Conservation (phyloP, 768 basidiomycete species). For the Collybiopsis luxurians region DNA sequence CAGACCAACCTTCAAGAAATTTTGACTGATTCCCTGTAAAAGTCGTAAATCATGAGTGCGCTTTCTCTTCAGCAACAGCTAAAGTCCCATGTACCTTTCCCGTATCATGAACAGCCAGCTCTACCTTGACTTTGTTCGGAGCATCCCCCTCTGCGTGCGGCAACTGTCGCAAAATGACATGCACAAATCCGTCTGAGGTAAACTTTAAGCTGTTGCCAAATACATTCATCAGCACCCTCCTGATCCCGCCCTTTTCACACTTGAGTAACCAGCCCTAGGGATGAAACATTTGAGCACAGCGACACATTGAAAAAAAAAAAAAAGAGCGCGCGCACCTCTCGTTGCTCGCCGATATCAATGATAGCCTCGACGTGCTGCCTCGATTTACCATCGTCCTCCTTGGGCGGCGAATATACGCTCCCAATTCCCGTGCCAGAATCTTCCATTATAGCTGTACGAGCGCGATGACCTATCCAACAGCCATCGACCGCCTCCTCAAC, state of each 20-base stretch:
- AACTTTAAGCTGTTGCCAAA: constrained; percentile 95
- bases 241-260: constrained; percentile 91
- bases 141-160: constrained; percentile 52
- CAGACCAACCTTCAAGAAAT: constrained; percentile 72
- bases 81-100: no score
- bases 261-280: constrained; percentile 84
- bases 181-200: constrained; percentile 86
- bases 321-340: no score
- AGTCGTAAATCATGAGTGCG: no score
- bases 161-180: constrained; percentile 77
- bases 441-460: constrained; percentile 64
- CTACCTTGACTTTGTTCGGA: constrained; percentile 66
- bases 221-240: constrained; percentile 90
- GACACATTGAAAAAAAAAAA: no score
- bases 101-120: constrained; percentile 83
- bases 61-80: no score
- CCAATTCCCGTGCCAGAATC: constrained; percentile 74
- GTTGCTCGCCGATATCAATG: constrained; percentile 76
- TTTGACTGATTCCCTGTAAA: constrained; percentile 80
- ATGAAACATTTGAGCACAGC: no score
- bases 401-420: constrained; percentile 87
- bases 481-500: constrained; percentile 91
- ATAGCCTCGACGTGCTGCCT: constrained; percentile 75
- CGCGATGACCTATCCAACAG: constrained; percentile 90
- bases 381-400: constrained; percentile 45